A percentile compares a stretch with the other conserved stretches of the same genome.
Conservation (phyloP, 352 stramenopile genomes). For the Phytophthora vignae region DNA sequence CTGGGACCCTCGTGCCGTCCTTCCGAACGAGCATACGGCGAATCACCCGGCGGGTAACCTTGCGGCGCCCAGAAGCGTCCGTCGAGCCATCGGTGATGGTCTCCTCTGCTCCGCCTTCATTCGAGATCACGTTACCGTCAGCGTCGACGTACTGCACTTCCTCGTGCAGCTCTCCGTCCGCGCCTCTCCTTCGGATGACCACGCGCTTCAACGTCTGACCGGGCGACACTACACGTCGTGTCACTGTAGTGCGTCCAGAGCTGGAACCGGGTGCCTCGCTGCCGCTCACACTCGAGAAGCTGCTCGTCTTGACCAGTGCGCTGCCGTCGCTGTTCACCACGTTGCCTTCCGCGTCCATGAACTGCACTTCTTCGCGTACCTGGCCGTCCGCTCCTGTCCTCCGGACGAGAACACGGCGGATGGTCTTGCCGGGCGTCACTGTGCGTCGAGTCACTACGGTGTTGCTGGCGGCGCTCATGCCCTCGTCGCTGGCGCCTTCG, state of each 20-base stretch:
- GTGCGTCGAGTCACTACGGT: constrained; percentile 10
- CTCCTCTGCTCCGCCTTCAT: constrained; percentile 1
- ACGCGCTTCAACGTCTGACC: constrained; percentile 24
- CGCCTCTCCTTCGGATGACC: constrained; percentile 14
- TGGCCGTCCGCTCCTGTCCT: constrained; percentile 30
- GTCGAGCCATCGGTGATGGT: neutral
- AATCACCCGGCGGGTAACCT: constrained; percentile 26
- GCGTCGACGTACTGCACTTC: constrained; percentile 21
- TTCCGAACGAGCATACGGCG: constrained; percentile 24
- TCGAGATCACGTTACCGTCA: constrained; percentile 20
- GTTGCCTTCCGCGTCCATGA: constrained; percentile 32
- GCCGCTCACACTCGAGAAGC: constrained; percentile 6
- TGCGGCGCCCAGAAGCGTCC: constrained; percentile 8
- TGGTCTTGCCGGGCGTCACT: constrained; percentile 31
- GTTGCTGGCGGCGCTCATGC: constrained; percentile 9
- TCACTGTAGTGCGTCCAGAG: constrained; percentile 13
- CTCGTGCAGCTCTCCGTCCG: constrained; percentile 13
- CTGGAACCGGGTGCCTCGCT: constrained; percentile 3
- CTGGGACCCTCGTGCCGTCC: constrained; percentile 23
- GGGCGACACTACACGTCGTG: constrained; percentile 10
- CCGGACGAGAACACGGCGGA: constrained; percentile 29
- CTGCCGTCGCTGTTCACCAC: constrained; percentile 25
- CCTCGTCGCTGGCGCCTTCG: constrained; percentile 21
- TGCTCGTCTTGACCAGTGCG: constrained; percentile 8
- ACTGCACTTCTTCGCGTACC: constrained; percentile 33